These are phyloP conservation scores for Suhomyces terraborum DNA, from an alignment of 1,139 yeast genomes.

Conservation along the genomic window DNA sequence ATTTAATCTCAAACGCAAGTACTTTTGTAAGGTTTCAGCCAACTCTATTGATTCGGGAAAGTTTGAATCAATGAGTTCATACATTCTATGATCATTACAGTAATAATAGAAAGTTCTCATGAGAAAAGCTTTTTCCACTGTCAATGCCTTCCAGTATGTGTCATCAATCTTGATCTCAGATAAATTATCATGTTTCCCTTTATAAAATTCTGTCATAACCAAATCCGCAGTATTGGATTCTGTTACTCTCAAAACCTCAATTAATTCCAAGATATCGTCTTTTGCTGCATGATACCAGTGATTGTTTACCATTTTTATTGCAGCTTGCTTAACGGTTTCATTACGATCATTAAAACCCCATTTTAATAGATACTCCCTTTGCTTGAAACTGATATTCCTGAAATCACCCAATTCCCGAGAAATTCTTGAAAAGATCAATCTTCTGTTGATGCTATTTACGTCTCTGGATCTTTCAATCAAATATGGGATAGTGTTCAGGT, in stretches of 20 bases:
- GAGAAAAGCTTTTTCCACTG: constrained; percentile 75
- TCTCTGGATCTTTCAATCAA: constrained; percentile 85
- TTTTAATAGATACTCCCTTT: constrained; percentile 65
- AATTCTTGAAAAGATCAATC: constrained; percentile 69
- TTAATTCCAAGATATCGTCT: constrained; percentile 69
- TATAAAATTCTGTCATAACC: constrained; percentile 67
- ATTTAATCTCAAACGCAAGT: constrained; percentile 48
- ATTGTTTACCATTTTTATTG: constrained; percentile 65
- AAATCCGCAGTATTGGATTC: constrained; percentile 64
- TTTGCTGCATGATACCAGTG: constrained; percentile 73
- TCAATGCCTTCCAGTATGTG: constrained; percentile 67
- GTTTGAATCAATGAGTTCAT: constrained; percentile 64
- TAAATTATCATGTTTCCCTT: constrained; percentile 61
- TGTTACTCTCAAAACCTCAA: constrained; percentile 70
- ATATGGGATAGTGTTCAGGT: constrained; percentile 54
- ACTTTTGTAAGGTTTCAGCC: constrained; percentile 58
- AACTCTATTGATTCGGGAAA: constrained; percentile 82
- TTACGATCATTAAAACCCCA: constrained; percentile 94
- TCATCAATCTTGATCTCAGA: constrained; percentile 57
- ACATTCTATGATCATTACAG: constrained; percentile 55
- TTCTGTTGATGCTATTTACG: constrained; percentile 66
- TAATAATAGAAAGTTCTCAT: constrained; percentile 67
- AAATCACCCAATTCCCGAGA: constrained; percentile 71
- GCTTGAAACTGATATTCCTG: constrained; percentile 55
- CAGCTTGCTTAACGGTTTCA: constrained; percentile 67